Evolutionary conservation across 768 basidiomycete genomes (phyloP), one percentile per base, ranked within the genome.

Genomic region (Clavulina sp.): DNA sequence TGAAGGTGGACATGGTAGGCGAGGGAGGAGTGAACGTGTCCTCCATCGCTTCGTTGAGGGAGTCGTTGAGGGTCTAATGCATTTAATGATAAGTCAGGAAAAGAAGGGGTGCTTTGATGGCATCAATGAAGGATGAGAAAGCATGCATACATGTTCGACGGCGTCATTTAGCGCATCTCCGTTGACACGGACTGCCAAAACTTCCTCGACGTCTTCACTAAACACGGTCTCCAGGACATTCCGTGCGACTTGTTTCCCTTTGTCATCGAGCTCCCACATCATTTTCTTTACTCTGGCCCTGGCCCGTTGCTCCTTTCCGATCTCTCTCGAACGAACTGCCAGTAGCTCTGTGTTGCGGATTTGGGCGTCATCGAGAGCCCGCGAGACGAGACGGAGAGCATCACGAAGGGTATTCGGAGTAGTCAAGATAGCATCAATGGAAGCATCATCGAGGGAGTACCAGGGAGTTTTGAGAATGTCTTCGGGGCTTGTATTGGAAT

Each of bases 361-460:
- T 74, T 52, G 70, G 69, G 85, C 60, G 51, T 71, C 75, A 48
- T 76, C 67, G 6, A 83, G 64, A 1, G 82, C 80, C 1, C 75
- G 73, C 0, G 85, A 86, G 18, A 89, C 65, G 4, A 78, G 70
- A 21, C 85, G 76, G 16, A 88, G 59, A 2, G 79, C 73, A 1
- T 76, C 67, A 56, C 83, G 78, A 57, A 82, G 83, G 1, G 82
- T 30, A 23, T 56, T 29, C 18, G 51, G 9, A 19, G 54, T 52
- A n/a, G 33, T 33, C 6, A 57, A 33, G 28, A 34, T 49, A 1
- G 50, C 28, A 19, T 80, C 77, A 40, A 88, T 80, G 1, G 73
- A 79, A 47, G 82, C 76, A 62, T 88, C 83, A 2, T 82, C 77
- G 58, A 76, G 78, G 23, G 77, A 73, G 60, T 88, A 84, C 84